Percentiles rank a stretch among this genome's conserved stretches.
Evolutionary conservation across 352 stramenopile genomes (phyloP).

Genomic region (Lagenidium sp.): DNA sequence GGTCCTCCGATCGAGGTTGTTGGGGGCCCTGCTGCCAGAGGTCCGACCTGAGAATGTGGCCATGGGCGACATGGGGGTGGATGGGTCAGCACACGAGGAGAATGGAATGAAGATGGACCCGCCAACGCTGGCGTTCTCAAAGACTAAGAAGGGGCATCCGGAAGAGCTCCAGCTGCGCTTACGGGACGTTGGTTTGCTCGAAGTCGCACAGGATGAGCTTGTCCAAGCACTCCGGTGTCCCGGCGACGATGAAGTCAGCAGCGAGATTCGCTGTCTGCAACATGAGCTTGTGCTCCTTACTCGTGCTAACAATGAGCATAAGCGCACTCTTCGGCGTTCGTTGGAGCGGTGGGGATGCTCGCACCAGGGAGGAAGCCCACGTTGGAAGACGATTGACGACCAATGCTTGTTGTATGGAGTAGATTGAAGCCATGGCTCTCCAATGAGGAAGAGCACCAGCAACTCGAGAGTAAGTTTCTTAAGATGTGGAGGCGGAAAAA

Average conservation of each 20-base stretch:
- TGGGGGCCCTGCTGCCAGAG: no score
- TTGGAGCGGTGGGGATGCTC: slow-evolving; percentile 47
- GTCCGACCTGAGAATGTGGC: no score
- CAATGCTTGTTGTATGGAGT: neutral
- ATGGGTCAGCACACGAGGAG: no score
- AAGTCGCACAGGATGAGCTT: slow-evolving; percentile 21
- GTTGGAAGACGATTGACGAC: neutral
- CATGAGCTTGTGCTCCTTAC: slow-evolving; percentile 26
- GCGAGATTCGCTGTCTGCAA: slow-evolving; percentile 52
- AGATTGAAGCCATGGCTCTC: slow-evolving; percentile 64
- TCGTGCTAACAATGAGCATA: slow-evolving; percentile 46
- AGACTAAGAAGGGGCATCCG: no score
- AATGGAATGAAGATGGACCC: neutral
- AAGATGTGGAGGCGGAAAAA: slow-evolving; percentile 58
- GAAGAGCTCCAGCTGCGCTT: slow-evolving; percentile 15
- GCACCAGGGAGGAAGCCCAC: no score
- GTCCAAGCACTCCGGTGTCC: slow-evolving; percentile 14
- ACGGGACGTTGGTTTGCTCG: slow-evolving; percentile 37
- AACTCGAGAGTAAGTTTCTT: slow-evolving; percentile 49
- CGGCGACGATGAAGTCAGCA: slow-evolving; percentile 52
- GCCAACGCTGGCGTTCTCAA: neutral
- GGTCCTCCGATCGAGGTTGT: no score
- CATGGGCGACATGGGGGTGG: no score
- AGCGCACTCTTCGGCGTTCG: slow-evolving; percentile 38
- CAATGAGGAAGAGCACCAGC: slow-evolving; percentile 28